Evolutionary conservation across 2,329 filamentous ascomycete genomes (phyloP).

Genomic region (Fusarium hainanense): DNA sequence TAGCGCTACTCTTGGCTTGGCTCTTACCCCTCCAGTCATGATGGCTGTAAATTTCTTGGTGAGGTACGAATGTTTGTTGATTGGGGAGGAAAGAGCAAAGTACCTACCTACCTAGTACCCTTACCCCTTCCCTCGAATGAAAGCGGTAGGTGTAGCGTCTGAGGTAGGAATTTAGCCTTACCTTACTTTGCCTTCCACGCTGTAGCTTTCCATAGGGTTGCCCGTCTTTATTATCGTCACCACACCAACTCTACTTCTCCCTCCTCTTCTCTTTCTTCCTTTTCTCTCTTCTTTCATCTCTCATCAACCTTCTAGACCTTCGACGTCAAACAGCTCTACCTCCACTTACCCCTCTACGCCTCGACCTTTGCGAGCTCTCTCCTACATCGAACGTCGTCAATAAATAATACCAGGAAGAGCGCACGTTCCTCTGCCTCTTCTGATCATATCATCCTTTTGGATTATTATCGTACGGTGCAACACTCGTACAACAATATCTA

Average conservation of each 20-base stretch:
- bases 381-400: conserved; percentile 34
- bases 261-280: conserved; percentile 23
- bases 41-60: conserved; percentile 35
- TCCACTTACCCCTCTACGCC: conserved; percentile 16
- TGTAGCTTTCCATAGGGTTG: conserved; percentile 4
- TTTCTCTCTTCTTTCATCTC: conserved; percentile 26
- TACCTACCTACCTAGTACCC: conserved; percentile 19
- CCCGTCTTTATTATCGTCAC: conserved; percentile 40
- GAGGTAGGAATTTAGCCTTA: conserved; percentile 19
- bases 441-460: conserved; percentile 43
- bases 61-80: conserved; percentile 36
- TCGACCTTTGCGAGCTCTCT: conserved; percentile 32
- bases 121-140: background rate
- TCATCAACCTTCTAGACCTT: conserved; percentile 16
- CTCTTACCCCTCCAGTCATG: conserved; percentile 24
- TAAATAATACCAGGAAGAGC: conserved; percentile 37
- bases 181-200: conserved; percentile 9
- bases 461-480: conserved; percentile 48
- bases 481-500: conserved; percentile 42
- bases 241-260: conserved; percentile 33
- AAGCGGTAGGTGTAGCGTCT: background rate
- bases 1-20: conserved; percentile 37
- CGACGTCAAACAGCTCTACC: conserved; percentile 21
- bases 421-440: conserved; percentile 46
- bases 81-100: conserved; percentile 28